Conservation (phyloP, 2,329 filamentous ascomycete species). For the Xylaria polymorpha region DNA sequence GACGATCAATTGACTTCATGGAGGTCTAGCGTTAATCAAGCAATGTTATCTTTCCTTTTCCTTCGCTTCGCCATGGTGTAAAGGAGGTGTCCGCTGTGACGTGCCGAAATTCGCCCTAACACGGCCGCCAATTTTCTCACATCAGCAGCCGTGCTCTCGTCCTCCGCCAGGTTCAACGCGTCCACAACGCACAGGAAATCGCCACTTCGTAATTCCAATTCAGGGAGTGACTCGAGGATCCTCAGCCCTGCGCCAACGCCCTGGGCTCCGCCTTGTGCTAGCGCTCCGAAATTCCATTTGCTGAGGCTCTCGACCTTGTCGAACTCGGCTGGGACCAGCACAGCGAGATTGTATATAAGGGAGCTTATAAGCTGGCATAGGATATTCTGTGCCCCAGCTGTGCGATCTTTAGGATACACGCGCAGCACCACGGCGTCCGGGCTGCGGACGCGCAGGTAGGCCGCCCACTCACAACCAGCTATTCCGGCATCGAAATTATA, state of each 20-base stretch:
- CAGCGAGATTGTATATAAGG: conserved; percentile 33
- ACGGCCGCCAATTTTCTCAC: conserved; percentile 10
- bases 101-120: conserved; percentile 20
- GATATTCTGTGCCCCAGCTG: conserved; percentile 10
- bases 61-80: conserved; percentile 25
- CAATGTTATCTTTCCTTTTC: not conserved
- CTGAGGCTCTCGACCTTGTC: conserved; percentile 17
- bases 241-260: conserved; percentile 32
- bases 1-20: conserved; percentile 42
- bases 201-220: not conserved
- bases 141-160: not conserved
- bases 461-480: conserved; percentile 39
- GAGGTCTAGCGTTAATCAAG: not conserved
- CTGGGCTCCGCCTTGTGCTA: conserved; percentile 20
- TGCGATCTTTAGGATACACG: conserved; percentile 35
- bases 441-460: conserved; percentile 33
- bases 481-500: conserved; percentile 24
- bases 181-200: conserved; percentile 35
- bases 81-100: conserved; percentile 30
- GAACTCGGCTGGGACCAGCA: conserved; percentile 31
- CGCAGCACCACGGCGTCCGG: conserved; percentile 32
- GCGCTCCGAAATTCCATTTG: conserved; percentile 25
- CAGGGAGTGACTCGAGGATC: conserved; percentile 32
- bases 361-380: conserved; percentile 37
- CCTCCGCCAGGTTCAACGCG: conserved; percentile 27